Base-by-base conservation (phyloP, 2,329 filamentous ascomycete genomes). In the Pseudopyrenochaeta lycopersici region DNA sequence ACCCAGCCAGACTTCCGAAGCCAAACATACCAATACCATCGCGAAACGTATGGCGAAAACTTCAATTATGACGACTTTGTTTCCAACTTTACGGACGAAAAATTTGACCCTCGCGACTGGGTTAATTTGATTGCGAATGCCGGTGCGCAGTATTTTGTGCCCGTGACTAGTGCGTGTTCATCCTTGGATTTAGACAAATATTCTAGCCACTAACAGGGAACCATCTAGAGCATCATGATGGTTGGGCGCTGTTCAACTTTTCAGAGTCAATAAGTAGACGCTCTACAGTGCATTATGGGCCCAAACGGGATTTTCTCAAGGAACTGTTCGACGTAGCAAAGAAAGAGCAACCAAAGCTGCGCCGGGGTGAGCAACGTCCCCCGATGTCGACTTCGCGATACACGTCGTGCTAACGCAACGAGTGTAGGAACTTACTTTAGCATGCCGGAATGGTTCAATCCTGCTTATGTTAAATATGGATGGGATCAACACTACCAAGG, bases 51-150 rank as follows among this genome's bases (percentile, higher is more conserved):
- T 54, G 83, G 83, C 1, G 75, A 76, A 0, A 65, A 84, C 20
- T 20, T 49, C 23, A 76, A 81, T 60, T 86, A 86, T 59, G 84
- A 86, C 55, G 82, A 86, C 63, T 81, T 81, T 43, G 81, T 85
- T 59, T 68, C 72, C 2, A 75, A 82, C 49, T 86, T 85, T 69
- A 85, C 81, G 0, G 81, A 33, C 18, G 12, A 21, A 10, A 31
- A 42, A 5, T 49, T 42, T 15, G 38, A 49, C 21, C 36, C 81
- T 0, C 83, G 81, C 46, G 80, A 76, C 30, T 84, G 81, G 81
- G 80, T 83, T 1, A 80, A 84, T 56, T 76, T 84, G 1, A 80
- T 84, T 49, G 77, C 79, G 1, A 80, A 82, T 33, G 76, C 81
- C 2, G 82, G 81, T 10, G 81, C 81, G 6, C 77, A 78, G 17